Base-by-base conservation (phyloP, 2,329 filamentous ascomycete genomes). In the Diplocarpon mali region DNA sequence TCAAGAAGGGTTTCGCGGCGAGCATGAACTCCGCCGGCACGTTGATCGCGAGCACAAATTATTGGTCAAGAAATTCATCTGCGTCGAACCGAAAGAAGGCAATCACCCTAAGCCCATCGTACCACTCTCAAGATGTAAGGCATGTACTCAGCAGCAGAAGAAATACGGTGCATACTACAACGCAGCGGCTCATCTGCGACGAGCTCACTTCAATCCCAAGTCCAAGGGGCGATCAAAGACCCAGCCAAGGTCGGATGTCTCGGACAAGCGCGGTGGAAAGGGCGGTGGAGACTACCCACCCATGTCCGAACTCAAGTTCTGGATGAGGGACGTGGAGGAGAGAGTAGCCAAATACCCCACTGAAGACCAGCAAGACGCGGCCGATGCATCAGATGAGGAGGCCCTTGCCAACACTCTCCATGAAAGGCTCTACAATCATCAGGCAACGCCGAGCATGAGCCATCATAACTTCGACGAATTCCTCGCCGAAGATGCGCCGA, bases 111-210 rank as follows among this genome's bases (percentile, higher is more conserved):
- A 55, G 61, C 77, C 66, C 64, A 72, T 73, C 66, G 74, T 65
- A 42, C 80, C 88, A 34, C 73, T 96, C 29, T 47, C 53, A 8
- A 49, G 49, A 46, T 60, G 57, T 75, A 94, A 94, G 64, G 76
- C 84, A 38, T 96, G 90, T 63, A 74, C 72, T 39, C 73, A 73
- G 36, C 67, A 73, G 44, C 95, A 95, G 69, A 95, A 95, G 69
- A 74, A 76, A 47, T 96, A 96, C 56, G 84, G 84, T 3, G 85
- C 85, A 13, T 92, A 95, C 66, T 95, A 96, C 67, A 96, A 96
- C 57, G 90, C 89, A 0, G 88, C 88, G 0, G 90, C 88, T 0
- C 90, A 96, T 61, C 73, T 96, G 8, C 76, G 89, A 35, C 80
- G 90, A 40, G 83, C 83, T 0, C 90, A 96, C 62, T 96, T 95